Evolutionary conservation across 306 rosid species (phyloP), one percentile per base, ranked within the genome.

Genomic region (Prunus campanulata): DNA sequence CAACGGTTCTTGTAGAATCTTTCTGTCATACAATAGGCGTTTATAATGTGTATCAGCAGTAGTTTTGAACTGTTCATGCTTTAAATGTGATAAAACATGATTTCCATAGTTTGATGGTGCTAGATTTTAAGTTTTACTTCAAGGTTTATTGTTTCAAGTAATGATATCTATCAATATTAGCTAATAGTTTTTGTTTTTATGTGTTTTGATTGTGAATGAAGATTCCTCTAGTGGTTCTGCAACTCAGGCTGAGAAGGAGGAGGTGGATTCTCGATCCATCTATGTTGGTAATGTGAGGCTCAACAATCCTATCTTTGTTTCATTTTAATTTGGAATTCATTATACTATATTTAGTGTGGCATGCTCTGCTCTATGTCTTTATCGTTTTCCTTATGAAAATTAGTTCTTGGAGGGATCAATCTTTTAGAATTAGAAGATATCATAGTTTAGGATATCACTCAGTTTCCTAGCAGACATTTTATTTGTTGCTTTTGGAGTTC

Each of bases 211-310:
- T 83, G 68, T 84, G 11, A 83, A 59, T 82, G 80, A 54, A 95
- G 98, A 96, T 91, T 76, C 97, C 42, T 71, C 96, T 12, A 82
- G 93, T 51, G 64, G 89, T 71, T 85, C 99, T 79, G 97, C 87
- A 30, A 87, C 87, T 68, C 98, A 89, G 80, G 98, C 97, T 87
- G 98, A 96, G 65, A 96, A 96, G 90, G 99, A 96, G 88, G 99
- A 96, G 87, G 97, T 92, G 80, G 98, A 95, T 90, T 14, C 93
- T 55, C 87, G 97, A 76, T 95, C 98, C n/a, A 92, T 96, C 83
- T 96, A 96, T 77, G 98, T 96, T 81, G 99, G 98, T 60, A 96
- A 96, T 88, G 99, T 96, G 89, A 89, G 98, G 80, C 73, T 85
- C 42, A 44, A 62, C 77, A 77, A 72, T 72, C 75, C 74, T 67